Base-by-base conservation (phyloP, 2,329 filamentous ascomycete species). In the Ophidiomyces ophidiicola region DNA sequence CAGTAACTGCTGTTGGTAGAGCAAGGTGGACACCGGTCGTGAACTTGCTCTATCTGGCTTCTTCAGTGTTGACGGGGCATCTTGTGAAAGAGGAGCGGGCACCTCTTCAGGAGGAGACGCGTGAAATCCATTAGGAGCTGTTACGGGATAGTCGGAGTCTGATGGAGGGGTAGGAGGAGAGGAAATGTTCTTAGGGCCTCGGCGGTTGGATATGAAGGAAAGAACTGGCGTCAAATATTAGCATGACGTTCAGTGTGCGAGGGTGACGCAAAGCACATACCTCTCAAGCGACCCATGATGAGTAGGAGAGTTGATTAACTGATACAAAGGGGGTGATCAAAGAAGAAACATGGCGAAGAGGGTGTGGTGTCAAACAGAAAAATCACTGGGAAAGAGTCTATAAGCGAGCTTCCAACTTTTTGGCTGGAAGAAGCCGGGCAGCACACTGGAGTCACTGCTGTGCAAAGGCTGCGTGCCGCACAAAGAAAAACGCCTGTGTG, bases 241-340 rank as follows among this genome's bases (percentile, higher is more conserved):
- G 32, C 17, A 11, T 23, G 32, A 12, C 17, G 18, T 33, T 17
- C 7, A 25, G 26, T 24, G 23, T 20, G 32, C 26, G 20, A 15
- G 12, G 2, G 18, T 5, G 6, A 7, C 4, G 14, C 1, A 36
- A 11, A 26, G 23, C 3, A 43, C 45, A 5, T 34, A 47, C 45
- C 45, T 29, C 38, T 30, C 24, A 41, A 39, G 8, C 43, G 37
- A n/a, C 45, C 45, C 45, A 47, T 47, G 34, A 12, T 32, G 10
- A 32, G 32, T 28, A 28, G 23, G 17, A 39, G 28, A 25, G 11
- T 31, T 20, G 35, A 37, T 37, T 14, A 28, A 23, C 12, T 18
- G 7, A 30, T 6, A 14, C n/a, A n/a, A 12, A 14, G 18, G 7
- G 14, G 20, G n/a, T 18, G 14, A 19, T 25, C 17, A 25, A 39